phyloP scores from a whole-genome alignment of 768 basidiomycete species.

The Tricholoma bakamatsutake region DNA sequence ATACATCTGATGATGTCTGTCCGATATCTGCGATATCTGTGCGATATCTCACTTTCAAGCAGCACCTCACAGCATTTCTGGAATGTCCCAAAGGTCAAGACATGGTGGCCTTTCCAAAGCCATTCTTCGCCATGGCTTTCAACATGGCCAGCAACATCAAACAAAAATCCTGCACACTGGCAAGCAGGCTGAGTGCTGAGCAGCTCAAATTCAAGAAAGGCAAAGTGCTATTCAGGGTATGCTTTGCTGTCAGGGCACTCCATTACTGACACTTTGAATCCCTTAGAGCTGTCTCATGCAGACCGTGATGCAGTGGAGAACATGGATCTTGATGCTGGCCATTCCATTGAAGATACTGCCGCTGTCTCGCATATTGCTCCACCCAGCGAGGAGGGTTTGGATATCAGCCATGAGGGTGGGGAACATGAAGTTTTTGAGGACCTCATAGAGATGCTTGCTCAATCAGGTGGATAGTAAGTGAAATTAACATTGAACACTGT shows the following conservation, averaged over 20 bases:
- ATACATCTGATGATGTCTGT: too few relatives aligned
- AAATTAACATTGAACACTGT: not conserved
- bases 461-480: not conserved
- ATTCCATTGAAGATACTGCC: conserved; percentile 1
- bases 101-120: not conserved
- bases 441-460: not conserved
- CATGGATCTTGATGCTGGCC: not conserved
- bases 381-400: too few relatives aligned
- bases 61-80: not conserved
- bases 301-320: not conserved
- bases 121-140: not conserved
- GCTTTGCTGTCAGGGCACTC: not conserved
- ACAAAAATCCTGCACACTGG: not conserved
- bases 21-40: not conserved
- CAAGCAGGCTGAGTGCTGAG: not conserved
- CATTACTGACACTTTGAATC: not conserved
- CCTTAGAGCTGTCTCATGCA: too few relatives aligned
- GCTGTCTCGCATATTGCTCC: not conserved
- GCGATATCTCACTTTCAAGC: not conserved
- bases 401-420: too few relatives aligned
- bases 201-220: not conserved
- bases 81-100: not conserved
- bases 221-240: not conserved
- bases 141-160: not conserved
- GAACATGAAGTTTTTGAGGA: not conserved